Evolutionary conservation across 2,329 filamentous ascomycete genomes (phyloP).

Genomic region (Penicillium occitanis): DNA sequence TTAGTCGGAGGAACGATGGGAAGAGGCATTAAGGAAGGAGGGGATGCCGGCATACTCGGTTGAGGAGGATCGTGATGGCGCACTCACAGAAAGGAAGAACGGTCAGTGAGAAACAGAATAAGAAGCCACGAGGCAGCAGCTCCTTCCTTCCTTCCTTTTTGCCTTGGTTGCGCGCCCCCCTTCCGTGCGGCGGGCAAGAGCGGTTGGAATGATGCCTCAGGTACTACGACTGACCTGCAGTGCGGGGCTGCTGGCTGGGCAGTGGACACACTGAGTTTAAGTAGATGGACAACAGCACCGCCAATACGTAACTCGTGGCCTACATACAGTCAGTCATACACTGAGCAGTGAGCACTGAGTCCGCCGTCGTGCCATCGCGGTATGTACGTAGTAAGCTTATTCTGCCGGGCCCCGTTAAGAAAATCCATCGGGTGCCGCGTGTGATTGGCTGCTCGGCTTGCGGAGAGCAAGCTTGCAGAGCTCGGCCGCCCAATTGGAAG

Average conservation of each 20-base stretch:
- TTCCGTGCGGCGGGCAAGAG: neutral
- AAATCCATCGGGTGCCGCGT: neutral
- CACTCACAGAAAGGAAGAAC: neutral
- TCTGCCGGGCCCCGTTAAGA: neutral
- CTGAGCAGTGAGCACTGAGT: neutral
- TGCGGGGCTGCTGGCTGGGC: neutral
- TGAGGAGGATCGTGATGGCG: neutral
- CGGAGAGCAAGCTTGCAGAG: conserved; percentile 14
- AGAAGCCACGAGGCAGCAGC: neutral
- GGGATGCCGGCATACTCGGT: neutral
- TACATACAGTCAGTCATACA: neutral
- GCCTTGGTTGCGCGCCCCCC: neutral
- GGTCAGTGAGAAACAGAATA: neutral
- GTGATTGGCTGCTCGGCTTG: neutral
- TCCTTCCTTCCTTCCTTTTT: neutral
- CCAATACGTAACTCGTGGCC: neutral
- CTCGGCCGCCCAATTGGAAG: conserved; percentile 19
- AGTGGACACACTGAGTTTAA: neutral
- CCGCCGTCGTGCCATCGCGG: neutral
- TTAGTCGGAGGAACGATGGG: neutral
- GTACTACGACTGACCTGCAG: neutral
- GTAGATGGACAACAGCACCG: neutral
- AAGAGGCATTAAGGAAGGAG: neutral
- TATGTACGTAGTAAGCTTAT: neutral
- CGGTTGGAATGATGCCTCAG: conserved; percentile 12